Base-by-base conservation (phyloP, 1,284 basidiomycete species). In the Papiliotrema fonsecae region DNA sequence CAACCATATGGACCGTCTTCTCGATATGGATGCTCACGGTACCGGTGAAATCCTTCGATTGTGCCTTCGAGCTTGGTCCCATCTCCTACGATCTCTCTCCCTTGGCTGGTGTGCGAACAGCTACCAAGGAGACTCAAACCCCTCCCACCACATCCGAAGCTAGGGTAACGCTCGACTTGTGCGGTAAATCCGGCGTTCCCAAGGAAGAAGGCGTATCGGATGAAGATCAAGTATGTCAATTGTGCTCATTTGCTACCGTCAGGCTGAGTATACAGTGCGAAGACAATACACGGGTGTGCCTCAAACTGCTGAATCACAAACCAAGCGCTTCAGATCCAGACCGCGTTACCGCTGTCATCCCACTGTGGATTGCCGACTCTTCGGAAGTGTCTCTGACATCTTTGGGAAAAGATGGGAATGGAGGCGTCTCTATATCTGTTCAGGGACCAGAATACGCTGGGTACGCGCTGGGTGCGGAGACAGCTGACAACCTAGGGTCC, bases 251-350 rank as follows among this genome's bases (percentile, higher is more conserved):
- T 19, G 19, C 27, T 19, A 18, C 45, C 7, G 24, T 42, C 39
- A 18, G 35, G 30, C 31, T 45, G 32, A 37, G 41, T 24, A n/a
- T 28, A 1, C 44, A 75, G 73, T 75, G 73, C 47, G 64, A 68
- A 14, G 43, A 54, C 10, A 55, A 59, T 26, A 72, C 71, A 1
- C 54, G 56, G 44, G 62, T 67, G 2, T 75, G 73, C 53, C 50
- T 73, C 39, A 64, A 57, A 22, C 43, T 73, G 13, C 45, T 66
- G 28, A 75, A 75, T 47, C 63, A 66, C 49, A 73, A 72, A 49
- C 47, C 57, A 10, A 59, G 58, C 4, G 58, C 65, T 6, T 51
- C 53, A 4, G 65, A 70, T 19, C 53, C 55, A 9, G 62, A 67
- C 21, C 53, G 73, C 35, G 61, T 74, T 6, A 67, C 67, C 1